phyloP scores from a whole-genome alignment of 306 rosid species.

The Castanea sativa region DNA sequence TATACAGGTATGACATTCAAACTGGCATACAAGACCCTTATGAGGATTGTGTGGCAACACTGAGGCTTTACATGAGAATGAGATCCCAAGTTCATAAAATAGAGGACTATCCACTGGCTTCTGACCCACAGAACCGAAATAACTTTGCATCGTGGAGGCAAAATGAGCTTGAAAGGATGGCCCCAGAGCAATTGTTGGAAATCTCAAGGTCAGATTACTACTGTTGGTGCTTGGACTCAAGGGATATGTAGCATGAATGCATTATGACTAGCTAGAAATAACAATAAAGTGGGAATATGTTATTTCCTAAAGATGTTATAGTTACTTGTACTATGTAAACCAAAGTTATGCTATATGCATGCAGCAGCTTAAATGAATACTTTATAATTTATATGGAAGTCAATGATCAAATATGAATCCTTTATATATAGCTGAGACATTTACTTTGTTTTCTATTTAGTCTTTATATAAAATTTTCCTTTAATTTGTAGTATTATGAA shows the following conservation, averaged over 20 bases:
- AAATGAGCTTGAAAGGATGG: slow-evolving; percentile 78
- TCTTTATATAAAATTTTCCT: too few species aligned
- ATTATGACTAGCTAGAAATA: neutral
- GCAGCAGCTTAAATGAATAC: neutral
- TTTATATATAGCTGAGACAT: too few species aligned
- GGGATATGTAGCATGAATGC: neutral
- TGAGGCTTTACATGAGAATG: slow-evolving; percentile 88
- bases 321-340: neutral
- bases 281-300: neutral
- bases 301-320: neutral
- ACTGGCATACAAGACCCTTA: slow-evolving; percentile 81
- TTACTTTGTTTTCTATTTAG: too few species aligned
- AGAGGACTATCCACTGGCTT: slow-evolving; percentile 65
- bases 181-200: slow-evolving; percentile 75
- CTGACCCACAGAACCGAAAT: slow-evolving; percentile 70
- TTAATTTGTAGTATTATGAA: too few species aligned
- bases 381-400: too few species aligned
- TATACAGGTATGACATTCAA: slow-evolving; percentile 81
- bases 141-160: slow-evolving; percentile 74
- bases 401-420: too few species aligned
- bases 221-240: slow-evolving; percentile 93
- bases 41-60: slow-evolving; percentile 82
- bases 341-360: neutral
- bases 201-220: slow-evolving; percentile 88
- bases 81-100: slow-evolving; percentile 54